Base-by-base conservation (phyloP, 2,329 filamentous ascomycete genomes). In the Penicillium frequentans region DNA sequence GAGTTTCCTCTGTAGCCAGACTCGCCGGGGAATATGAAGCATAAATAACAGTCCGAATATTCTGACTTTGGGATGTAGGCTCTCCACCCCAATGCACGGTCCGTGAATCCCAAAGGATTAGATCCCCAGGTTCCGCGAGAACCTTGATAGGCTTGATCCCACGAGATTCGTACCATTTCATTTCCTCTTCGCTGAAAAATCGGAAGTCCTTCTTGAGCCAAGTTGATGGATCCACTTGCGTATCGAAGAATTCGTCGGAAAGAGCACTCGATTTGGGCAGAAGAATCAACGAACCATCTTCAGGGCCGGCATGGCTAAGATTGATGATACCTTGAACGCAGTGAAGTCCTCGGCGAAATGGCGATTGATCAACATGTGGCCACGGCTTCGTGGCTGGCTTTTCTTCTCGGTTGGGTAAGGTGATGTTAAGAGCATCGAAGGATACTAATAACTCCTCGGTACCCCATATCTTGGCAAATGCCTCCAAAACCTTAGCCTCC, bases 31-130 rank as follows among this genome's bases (percentile, higher is more conserved):
- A 63, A 31, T 66, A 66, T 2, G 60, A 64, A 14, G 52, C 61
- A 56, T 64, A 64, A n/a, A 65, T 65, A 11, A 64, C 64, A 1
- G 62, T 65, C 46, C 63, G 54, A 23, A 65, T 66, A 10, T 57
- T 62, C 13, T 61, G 42, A 19, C 64, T 65, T 29, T 64, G 26
- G 1, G 29, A 37, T 2, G 59, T 65, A 7, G 64, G 62, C 48
- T 64, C 62, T 11, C 64, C 64, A 37, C 64, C 60, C 60, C 60
- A 63, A 16, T 63, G 60, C 5, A 55, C 51, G 29, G 68, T 70
- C 2, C 73, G 68, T n/a, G 64, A 69, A 56, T 77, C 75, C 75
- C 75, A 77, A 8, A 79, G 65, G 10, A 79, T 64, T 53, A 79
- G 62, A 37, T 79, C 77, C 13, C 77, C 77, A 0, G 77, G 77